Evolutionary conservation across 441 rosid species (phyloP).

Genomic region (Pelargonium hybrid): DNA sequence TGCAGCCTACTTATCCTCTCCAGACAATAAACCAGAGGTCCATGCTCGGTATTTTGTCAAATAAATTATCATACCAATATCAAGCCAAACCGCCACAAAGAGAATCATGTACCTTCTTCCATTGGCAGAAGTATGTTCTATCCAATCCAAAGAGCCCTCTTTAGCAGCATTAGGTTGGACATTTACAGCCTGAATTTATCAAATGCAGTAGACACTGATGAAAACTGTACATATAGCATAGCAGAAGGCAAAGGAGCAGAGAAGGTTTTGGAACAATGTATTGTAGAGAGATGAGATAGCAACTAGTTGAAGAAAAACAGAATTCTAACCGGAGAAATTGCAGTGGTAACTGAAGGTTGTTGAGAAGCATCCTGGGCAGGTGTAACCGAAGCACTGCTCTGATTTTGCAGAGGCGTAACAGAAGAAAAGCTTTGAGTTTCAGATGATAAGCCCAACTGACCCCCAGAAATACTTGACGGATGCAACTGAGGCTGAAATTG

Average conservation of each 20-base stretch:
- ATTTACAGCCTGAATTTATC: constrained; percentile 36
- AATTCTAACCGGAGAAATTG: constrained; percentile 32
- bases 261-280: constrained; percentile 5
- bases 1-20: not conserved
- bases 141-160: constrained; percentile 50
- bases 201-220: constrained; percentile 15
- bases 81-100: constrained; percentile 12
- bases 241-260: constrained; percentile 11
- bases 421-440: constrained; percentile 33
- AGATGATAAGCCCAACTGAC: constrained; percentile 34
- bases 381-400: constrained; percentile 6
- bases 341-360: constrained; percentile 33
- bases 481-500: constrained; percentile 51
- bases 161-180: constrained; percentile 34
- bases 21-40: not conserved
- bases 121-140: constrained; percentile 63
- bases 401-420: constrained; percentile 25
- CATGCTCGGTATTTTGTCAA: not conserved
- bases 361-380: constrained; percentile 29
- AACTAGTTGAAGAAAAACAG: constrained; percentile 12
- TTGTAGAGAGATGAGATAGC: constrained; percentile 12
- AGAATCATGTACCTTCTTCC: constrained; percentile 54
- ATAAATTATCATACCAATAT: not conserved
- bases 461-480: constrained; percentile 35
- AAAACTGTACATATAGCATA: constrained; percentile 12